Evolutionary conservation across 345 rosid species (phyloP), one percentile per base, ranked within the genome.

Genomic region (Eucalyptus marginata): DNA sequence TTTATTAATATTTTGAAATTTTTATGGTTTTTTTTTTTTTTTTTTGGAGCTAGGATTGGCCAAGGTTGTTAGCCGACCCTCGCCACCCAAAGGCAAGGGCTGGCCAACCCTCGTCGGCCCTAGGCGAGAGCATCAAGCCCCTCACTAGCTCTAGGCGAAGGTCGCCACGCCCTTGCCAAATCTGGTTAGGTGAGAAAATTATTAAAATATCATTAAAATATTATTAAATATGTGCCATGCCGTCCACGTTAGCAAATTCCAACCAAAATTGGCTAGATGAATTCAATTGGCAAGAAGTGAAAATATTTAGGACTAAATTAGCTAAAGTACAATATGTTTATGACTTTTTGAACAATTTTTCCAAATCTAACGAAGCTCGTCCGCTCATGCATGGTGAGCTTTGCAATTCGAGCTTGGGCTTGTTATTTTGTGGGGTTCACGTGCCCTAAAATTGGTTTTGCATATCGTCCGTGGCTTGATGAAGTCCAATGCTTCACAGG

Each of bases 61-160:
- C 58, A 52, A 52, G 58, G 10, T 52, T 52, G 58, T 52, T 0
- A 18, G 4, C 10, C 4, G 0, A 52, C 24, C 58, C 24, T 52
- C 0, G 2, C 0, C 10, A 8, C 44, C 44, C 2, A 7, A 2
- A 43, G 44, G 44, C 44, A 43, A 43, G 44, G 44, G 44, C 7
- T 40, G 44, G 4, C 10, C 10, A 0, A 52, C 24, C 56, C 56
- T 52, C 0, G 4, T 0, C 4, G 1, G 9, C 9, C 56, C 4
- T 52, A 52, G 24, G 56, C 7, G 24, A 52, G 24, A 24, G 58
- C 58, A 52, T 52, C 10, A 8, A 8, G 25, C 58, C 25, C 10
- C 58, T 52, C 1, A 10, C 25, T 1, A 3, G 10, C 58, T 18
- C 24, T 52, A 52, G 24, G 0, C 2, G 0, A 52, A 22, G 10